Evolutionary conservation across 1,139 yeast species (phyloP), one percentile per base, ranked within the genome.

Genomic region (Protomyces inouyei): DNA sequence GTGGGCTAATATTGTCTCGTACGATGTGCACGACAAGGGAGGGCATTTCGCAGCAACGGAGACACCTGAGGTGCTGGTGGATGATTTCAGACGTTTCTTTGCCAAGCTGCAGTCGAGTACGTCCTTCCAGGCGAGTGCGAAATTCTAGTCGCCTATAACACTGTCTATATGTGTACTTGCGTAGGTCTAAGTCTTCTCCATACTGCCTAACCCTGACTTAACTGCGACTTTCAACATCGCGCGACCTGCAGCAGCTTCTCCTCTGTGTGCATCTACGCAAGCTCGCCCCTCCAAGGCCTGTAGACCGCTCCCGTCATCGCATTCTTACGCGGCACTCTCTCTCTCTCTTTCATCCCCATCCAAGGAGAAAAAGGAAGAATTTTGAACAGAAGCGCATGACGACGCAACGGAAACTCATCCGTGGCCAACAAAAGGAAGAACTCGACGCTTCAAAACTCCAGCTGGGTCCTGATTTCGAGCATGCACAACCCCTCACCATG

Each of bases 361-460:
- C 14, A 37, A 9, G 43, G 43, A 12, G 16, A 12, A n/a, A n/a
- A 12, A n/a, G 14, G 14, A 37, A 12, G 16, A 4, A 12, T 37
- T 12, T 37, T n/a, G 9, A 37, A 37, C 43, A n/a, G 25, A 43
- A n/a, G 48, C 36, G 35, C 23, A 57, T 57, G 61, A 57, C 61
- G 12, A 57, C 61, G 6, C 61, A 57, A 25, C 43, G 61, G 16
- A 57, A 57, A 48, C 46, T 59, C 32, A 52, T 55, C 14, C 35
- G 63, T 5, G 63, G 63, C 21, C 57, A 55, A 32, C 57, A 52
- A 25, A 21, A 57, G 32, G 43, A 46, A 16, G 67, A 66, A 46
- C 65, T 65, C 52, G 67, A 66, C 48, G 67, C 67, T 3, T 56
- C 67, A 4, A 67, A 55, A 23, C 57, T 66, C 35, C 57, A 64